Percentiles rank a stretch among this genome's conserved stretches.
Evolutionary conservation across 441 rosid genomes (phyloP).

Genomic region (Pelargonium citronellum): DNA sequence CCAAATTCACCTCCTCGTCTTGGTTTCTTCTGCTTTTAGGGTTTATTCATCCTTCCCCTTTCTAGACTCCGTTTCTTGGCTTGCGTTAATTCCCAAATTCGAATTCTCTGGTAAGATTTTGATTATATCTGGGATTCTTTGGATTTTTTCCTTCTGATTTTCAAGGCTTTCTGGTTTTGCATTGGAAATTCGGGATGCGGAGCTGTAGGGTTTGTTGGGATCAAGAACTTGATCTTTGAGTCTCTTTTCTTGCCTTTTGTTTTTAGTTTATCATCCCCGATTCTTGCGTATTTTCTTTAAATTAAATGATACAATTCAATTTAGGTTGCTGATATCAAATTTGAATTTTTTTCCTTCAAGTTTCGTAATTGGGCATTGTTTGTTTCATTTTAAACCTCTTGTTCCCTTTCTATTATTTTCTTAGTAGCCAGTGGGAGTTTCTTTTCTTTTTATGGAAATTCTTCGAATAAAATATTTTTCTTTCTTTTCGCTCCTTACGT

Average conservation of each 20-base stretch:
- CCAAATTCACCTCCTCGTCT: not conserved
- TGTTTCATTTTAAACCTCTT: not conserved
- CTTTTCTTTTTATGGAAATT: not conserved
- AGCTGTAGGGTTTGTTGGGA: constrained; percentile 6
- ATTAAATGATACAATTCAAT: not conserved
- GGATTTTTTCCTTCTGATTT: not conserved
- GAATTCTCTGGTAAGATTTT: not conserved
- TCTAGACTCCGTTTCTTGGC: not conserved
- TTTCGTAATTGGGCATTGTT: not conserved
- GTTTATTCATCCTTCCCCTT: not conserved
- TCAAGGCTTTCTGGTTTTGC: not conserved
- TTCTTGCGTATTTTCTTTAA: not conserved
- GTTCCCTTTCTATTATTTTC: not conserved
- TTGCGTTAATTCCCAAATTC: not conserved
- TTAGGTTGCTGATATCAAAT: not conserved
- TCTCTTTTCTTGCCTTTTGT: not conserved
- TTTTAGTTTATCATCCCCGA: not conserved
- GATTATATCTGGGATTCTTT: not conserved
- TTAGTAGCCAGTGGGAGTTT: not conserved
- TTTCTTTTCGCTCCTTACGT: not conserved
- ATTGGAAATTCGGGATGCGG: constrained; percentile 1
- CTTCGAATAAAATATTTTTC: not conserved
- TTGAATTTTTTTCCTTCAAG: not conserved
- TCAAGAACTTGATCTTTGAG: not conserved
- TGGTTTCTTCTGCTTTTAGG: constrained; percentile 3